Conservation (phyloP, 208 protist genomes). For the Acanthamoeba lugdunensis region DNA sequence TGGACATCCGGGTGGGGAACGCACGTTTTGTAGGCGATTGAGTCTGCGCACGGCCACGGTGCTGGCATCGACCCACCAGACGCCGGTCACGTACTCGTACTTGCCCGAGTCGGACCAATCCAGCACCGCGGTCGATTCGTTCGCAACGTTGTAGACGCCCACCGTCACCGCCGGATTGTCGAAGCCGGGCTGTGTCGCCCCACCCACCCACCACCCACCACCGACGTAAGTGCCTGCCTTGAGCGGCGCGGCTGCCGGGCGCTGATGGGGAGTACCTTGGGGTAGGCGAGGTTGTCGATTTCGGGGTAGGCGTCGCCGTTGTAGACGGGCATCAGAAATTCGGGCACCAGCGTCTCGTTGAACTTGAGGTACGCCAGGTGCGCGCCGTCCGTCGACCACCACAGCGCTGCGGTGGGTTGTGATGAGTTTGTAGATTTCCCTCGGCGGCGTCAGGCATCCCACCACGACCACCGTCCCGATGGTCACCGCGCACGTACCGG, state of each 20-base stretch:
- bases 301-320: neutral
- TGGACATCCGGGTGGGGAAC: neutral
- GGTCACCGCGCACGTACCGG: neutral
- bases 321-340: conserved; percentile 20
- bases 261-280: neutral
- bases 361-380: conserved; percentile 45
- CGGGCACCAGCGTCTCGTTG: conserved; percentile 5
- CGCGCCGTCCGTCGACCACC: conserved; percentile 48
- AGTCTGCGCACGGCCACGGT: neutral
- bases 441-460: neutral
- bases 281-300: conserved; percentile 16
- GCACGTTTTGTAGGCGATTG: conserved; percentile 46
- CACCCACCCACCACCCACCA: neutral
- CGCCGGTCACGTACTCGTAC: neutral
- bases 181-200: neutral
- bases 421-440: too few relatives aligned
- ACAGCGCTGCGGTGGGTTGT: neutral
- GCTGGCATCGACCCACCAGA: conserved; percentile 5
- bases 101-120: neutral
- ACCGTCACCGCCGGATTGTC: conserved; percentile 22
- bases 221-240: too few relatives aligned
- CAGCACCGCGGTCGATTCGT: neutral
- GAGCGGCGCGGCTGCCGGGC: too few relatives aligned
- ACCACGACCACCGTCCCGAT: neutral
- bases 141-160: conserved; percentile 11